These are phyloP conservation scores for Leucaena leucocephala DNA, from an alignment of 306 rosid species.

Conservation along the genomic window DNA sequence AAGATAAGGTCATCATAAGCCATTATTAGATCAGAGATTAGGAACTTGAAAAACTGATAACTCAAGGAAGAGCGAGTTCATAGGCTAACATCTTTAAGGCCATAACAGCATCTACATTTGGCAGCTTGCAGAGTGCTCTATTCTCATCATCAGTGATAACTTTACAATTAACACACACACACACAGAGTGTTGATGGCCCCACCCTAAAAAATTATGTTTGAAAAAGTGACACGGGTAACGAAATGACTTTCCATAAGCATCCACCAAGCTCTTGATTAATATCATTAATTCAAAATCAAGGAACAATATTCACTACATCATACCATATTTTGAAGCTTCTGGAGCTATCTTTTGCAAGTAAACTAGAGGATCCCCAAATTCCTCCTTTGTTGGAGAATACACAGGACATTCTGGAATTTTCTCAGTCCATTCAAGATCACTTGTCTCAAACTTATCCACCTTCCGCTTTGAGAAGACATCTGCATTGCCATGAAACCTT, in stretches of 20 bases:
- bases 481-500: constrained; percentile 60
- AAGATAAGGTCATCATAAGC: constrained; percentile 13
- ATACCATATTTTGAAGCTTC: constrained; percentile 96
- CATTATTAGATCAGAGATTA: constrained; percentile 27
- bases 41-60: constrained; percentile 15
- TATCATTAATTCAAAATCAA: constrained; percentile 12
- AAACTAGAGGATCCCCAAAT: constrained; percentile 89
- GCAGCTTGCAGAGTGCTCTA: constrained; percentile 14
- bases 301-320: constrained; percentile 1
- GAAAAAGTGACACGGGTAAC: background rate
- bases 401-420: constrained; percentile 88
- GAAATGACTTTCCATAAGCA: background rate
- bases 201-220: constrained; percentile 5
- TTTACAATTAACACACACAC: constrained; percentile 2
- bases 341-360: constrained; percentile 91
- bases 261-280: constrained; percentile 7
- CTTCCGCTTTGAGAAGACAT: constrained; percentile 64
- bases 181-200: background rate
- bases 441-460: constrained; percentile 86
- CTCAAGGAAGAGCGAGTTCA: background rate
- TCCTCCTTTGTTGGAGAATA: constrained; percentile 88
- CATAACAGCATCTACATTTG: background rate
- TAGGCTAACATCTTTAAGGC: background rate
- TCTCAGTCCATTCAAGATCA: constrained; percentile 84
- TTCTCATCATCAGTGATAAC: constrained; percentile 15